Percentiles rank a stretch among this genome's conserved stretches.
Conservation (phyloP, 2,329 filamentous ascomycete genomes). For the Aspergillus pseudonomiae region DNA sequence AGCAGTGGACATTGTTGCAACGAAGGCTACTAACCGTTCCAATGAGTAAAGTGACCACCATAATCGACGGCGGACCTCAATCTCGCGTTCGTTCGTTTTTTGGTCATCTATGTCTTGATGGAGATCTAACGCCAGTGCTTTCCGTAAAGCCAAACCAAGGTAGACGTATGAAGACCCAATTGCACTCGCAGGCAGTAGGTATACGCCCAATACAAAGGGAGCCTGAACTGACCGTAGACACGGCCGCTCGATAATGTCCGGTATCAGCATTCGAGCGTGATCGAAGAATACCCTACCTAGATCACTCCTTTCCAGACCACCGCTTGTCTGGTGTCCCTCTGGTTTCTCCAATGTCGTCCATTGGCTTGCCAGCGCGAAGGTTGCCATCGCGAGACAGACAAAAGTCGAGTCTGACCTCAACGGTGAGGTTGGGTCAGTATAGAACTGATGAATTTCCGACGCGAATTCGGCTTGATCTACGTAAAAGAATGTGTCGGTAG, state of each 20-base stretch:
- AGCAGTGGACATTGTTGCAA: background rate
- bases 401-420: background rate
- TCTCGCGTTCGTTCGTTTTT: background rate
- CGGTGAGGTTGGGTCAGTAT: background rate
- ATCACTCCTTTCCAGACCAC: background rate
- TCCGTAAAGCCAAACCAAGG: background rate
- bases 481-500: background rate
- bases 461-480: background rate
- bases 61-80: background rate
- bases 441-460: background rate
- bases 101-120: background rate
- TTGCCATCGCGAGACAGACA: background rate
- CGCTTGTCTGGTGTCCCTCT: background rate
- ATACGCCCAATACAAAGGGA: background rate
- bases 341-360: background rate
- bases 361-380: background rate
- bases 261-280: background rate
- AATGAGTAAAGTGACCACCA: background rate
- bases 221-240: background rate
- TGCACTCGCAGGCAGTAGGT: background rate
- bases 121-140: background rate
- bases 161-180: background rate
- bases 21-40: background rate
- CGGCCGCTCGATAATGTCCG: background rate
- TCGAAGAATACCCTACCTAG: background rate